Evolutionary conservation across 345 rosid species (phyloP).

Genomic region (Mercurialis annua): DNA sequence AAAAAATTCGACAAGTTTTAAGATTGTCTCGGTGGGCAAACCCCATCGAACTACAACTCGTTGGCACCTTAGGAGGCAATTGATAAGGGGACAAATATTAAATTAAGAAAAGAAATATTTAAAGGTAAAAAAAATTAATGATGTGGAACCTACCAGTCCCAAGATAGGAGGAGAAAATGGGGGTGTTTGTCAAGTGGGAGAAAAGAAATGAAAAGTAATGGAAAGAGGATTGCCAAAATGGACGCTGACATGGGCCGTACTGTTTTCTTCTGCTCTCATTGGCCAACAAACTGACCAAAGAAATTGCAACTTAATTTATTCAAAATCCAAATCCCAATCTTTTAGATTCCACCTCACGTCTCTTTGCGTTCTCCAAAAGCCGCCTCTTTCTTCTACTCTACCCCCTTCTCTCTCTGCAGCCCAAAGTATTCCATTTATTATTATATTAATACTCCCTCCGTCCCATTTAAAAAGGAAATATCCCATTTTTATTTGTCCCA

Average conservation of each 20-base stretch:
- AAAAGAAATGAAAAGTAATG: background rate
- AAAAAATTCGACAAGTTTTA: too few relatives aligned
- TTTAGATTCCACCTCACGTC: constrained; percentile 29
- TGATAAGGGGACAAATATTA: too few relatives aligned
- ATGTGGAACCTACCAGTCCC: constrained; percentile 43
- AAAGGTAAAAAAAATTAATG: background rate
- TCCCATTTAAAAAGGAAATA: too few relatives aligned
- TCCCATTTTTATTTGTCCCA: too few relatives aligned
- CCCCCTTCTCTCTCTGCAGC: background rate
- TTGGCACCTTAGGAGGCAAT: too few relatives aligned
- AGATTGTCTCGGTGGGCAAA: too few relatives aligned
- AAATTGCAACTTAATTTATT: constrained; percentile 8
- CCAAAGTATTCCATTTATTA: constrained; percentile 6
- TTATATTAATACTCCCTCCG: too few relatives aligned
- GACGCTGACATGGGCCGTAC: constrained; percentile 36
- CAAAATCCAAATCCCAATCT: background rate
- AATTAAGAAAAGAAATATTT: background rate
- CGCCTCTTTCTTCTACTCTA: constrained; percentile 30
- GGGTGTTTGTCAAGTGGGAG: background rate
- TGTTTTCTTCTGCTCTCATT: background rate
- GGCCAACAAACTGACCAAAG: constrained; percentile 22
- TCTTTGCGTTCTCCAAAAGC: constrained; percentile 54
- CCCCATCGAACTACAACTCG: too few relatives aligned
- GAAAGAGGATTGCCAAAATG: constrained; percentile 17
- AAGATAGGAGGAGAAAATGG: constrained; percentile 25